Base-by-base conservation (phyloP, 768 basidiomycete genomes). In the Leccinellum luteum region DNA sequence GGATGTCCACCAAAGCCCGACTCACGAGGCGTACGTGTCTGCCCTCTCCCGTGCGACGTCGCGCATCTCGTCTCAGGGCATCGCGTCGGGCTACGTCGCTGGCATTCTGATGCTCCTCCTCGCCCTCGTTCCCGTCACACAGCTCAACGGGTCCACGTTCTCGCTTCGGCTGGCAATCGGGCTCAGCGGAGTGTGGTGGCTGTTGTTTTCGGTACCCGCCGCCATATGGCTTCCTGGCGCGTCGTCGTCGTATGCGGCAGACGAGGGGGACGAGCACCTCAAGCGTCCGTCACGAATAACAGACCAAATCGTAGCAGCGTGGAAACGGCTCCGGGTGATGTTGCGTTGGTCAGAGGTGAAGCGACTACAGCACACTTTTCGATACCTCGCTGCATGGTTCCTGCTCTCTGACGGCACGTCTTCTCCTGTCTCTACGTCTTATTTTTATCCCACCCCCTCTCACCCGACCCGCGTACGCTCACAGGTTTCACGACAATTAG, bases 351-450 rank as follows among this genome's bases (percentile, higher is more conserved):
- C 73, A 8, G 87, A 96, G 67, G 84, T 95, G 41, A 81, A 81
- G 69, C 81, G 81, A 52, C 77, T 98, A 15, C 80, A 81, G 30
- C 87, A 93, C 66, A 94, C 94, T 1, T 98, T 95, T 78, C 81
- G 81, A 62, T 98, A 92, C 65, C 85, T 98, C 44, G 82, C 86
- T 6, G 93, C 96, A 0, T 98, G 95, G 94, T 95, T 97, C 70
- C 79, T 98, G 13, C 82, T 98, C 23, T 92, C 90, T 1, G 95
- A 98, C 65, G 92, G 93, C 90, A 52, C 45, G 82, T 72, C 30
- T 25, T 17, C 38, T 25, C 10, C 2, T 21, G 5, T 52, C 30
- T 32, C n/a, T n/a, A n/a, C n/a, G n/a, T 43, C 1, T n/a, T 13
- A 21, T 21, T 0, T 27, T 25, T 5, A 25, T 25, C n/a, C 19